Evolutionary conservation across 495 filamentous ascomycete species (phyloP), one percentile per base, ranked within the genome.

Genomic region (Aspergillus funiculosus): DNA sequence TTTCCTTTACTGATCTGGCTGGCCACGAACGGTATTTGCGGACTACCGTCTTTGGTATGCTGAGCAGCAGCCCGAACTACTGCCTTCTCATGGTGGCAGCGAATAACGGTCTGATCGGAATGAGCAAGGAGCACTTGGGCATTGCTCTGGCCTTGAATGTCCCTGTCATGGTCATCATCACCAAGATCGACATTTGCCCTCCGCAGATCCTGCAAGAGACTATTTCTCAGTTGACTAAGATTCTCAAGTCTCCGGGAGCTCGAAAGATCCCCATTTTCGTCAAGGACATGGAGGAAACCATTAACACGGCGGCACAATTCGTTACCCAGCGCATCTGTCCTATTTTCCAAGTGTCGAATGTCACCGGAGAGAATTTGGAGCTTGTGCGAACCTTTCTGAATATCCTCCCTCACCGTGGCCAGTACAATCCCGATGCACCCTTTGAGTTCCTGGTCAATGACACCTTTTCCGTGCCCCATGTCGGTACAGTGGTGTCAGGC

Each of bases 131-230:
- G 67, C 92, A 98, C 66, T 73, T 98, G 14, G 92, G 92, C 13
- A 96, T 98, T 59, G 92, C 92, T 1, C 71, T 96, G 14, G 91
- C 92, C 2, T 67, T 98, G 25, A 97, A 97, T 59, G 94, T 98
- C 18, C 92, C 92, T 3, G 89, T 98, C 53, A 91, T 98, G 85
- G 90, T 98, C 19, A 88, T 97, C 46, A 81, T 98, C 46, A 98
- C 92, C 61, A 98, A 98, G 67, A 97, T 97, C 51, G 92, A 98
- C 64, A 98, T 97, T 40, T 98, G 92, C 58, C 92, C 92, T 13
- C 92, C 94, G 0, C 85, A 98, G 47, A 95, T 98, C 59, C 67
- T 98, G 13, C 78, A 95, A 65, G 84, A 98, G 66, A 98, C 92
- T 26, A 81, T 97, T 39, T 82, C 79, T n/a, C 91, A 96, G 57